Percentiles rank a stretch among this genome's conserved stretches.
phyloP scores from a whole-genome alignment of 2,329 filamentous ascomycete species.

The Blumeriella jaapii region DNA sequence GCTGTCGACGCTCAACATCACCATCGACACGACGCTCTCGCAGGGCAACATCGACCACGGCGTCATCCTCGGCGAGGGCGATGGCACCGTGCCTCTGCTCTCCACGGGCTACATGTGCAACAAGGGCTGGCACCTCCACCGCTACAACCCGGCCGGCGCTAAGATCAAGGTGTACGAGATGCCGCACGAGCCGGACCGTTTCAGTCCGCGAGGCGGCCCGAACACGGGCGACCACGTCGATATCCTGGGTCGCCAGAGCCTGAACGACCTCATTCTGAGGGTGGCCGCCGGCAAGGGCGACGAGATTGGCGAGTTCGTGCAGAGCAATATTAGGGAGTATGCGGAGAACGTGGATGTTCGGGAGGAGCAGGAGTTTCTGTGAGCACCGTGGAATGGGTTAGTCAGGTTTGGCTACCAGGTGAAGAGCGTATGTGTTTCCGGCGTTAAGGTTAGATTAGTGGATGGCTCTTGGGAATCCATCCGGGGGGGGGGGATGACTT shows the following conservation, averaged over 20 bases:
- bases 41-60: conserved; percentile 64
- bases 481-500: too few species aligned
- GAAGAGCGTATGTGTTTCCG: too few species aligned
- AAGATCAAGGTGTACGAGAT: conserved; percentile 86
- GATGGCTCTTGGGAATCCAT: too few species aligned
- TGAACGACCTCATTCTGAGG: conserved; percentile 82
- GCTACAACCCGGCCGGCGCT: conserved; percentile 80
- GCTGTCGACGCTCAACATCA: conserved; percentile 57
- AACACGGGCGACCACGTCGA: conserved; percentile 87
- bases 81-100: conserved; percentile 89
- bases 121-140: conserved; percentile 83
- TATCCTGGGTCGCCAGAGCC: conserved; percentile 74
- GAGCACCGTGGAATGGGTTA: neutral
- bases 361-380: conserved; percentile 23
- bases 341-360: conserved; percentile 67
- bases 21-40: conserved; percentile 55
- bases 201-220: conserved; percentile 65
- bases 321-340: conserved; percentile 75
- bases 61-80: conserved; percentile 90
- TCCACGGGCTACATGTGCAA: conserved; percentile 95
- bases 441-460: too few species aligned
- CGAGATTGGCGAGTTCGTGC: conserved; percentile 62
- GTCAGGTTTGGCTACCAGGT: too few species aligned
- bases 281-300: conserved; percentile 80
- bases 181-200: conserved; percentile 89